Evolutionary conservation across 139 green algal species (phyloP), one percentile per base, ranked within the genome.

Genomic region (Chlamydomonas urium): DNA sequence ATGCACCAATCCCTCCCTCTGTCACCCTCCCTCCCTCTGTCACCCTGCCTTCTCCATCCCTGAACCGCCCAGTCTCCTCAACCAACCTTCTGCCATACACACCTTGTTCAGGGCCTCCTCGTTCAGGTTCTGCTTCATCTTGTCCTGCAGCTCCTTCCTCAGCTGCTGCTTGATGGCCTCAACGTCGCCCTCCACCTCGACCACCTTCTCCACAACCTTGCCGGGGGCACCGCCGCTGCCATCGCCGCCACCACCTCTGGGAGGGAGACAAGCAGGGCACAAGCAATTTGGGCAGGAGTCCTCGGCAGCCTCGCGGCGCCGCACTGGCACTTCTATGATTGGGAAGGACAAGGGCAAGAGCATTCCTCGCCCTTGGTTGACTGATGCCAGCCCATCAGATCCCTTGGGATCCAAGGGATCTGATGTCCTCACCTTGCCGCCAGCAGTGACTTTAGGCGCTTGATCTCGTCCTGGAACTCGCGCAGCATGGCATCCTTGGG

Each of bases 401-500:
- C n/a, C n/a, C n/a, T n/a, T n/a, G n/a, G n/a, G n/a, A n/a, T n/a
- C n/a, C n/a, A n/a, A n/a, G n/a, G n/a, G n/a, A n/a, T n/a, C n/a
- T n/a, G n/a, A n/a, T n/a, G n/a, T n/a, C n/a, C 45, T 26, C 21
- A 26, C 45, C 53, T 63, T 21, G 29, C 68, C 35, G 72, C 81
- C 42, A 96, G 82, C 73, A 91, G 69, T 3, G 80, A 73, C 48
- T 92, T 91, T 2, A 97, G 38, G 34, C 66, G 66, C 66, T 45
- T 72, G 29, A 57, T 33, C 24, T 38, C 23, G 2, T 72, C 86
- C 80, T 97, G 92, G 75, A 89, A 89, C 76, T 88, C 83, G 14
- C 87, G 75, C 8, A 95, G 80, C 88, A 95, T 92, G 26, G 90
- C 88, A 74, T 93, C 89, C 83, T 93, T 94, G 62, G 90, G 89